Base-by-base conservation (phyloP, 805 yeast genomes). In the Debaryomyces castellii region DNA sequence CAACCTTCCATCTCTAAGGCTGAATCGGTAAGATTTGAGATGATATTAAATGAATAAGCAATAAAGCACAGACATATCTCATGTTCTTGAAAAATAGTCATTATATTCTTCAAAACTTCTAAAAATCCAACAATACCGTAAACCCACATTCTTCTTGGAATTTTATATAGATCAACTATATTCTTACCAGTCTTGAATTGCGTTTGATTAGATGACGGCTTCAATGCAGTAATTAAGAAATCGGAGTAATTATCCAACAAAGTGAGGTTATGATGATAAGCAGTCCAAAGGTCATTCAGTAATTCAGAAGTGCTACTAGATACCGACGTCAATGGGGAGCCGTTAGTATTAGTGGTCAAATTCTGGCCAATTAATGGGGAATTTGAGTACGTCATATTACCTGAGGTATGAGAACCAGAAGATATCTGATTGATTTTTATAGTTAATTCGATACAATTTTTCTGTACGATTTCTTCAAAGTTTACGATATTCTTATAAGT, bases 131-230 rank as follows among this genome's bases (percentile, higher is more conserved):
- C 91, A 11, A 88, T 82, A 21, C 95, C 95, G 61, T 87, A 87
- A 7, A 87, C 91, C 94, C 94, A 87, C 72, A 87, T 73, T 54
- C 94, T 70, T 55, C 92, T 73, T 28, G 88, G 87, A 36, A 87
- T 85, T 61, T 89, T 81, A 61, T 87, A 87, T 34, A 85, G 78
- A 51, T 84, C 85, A 6, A 87, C 87, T 40, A 87, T 80, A 52
- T 86, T 88, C 58, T 81, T 82, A 2, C 94, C 94, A 2, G 90
- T 82, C 58, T 81, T 83, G 27, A 86, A 83, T 46, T 69, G 73
- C 12, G 70, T 67, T 39, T 68, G 67, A 49, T 69, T 70, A 3
- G 81, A 71, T 5, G 75, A 63, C 14, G 90, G 89, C 41, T 83
- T 78, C 50, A 85, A 69, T 1, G 91, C 88, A 16, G 87, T 83